phyloP scores from a whole-genome alignment of 371 early-diverging fungal species.

The Rhizomucor miehei region DNA sequence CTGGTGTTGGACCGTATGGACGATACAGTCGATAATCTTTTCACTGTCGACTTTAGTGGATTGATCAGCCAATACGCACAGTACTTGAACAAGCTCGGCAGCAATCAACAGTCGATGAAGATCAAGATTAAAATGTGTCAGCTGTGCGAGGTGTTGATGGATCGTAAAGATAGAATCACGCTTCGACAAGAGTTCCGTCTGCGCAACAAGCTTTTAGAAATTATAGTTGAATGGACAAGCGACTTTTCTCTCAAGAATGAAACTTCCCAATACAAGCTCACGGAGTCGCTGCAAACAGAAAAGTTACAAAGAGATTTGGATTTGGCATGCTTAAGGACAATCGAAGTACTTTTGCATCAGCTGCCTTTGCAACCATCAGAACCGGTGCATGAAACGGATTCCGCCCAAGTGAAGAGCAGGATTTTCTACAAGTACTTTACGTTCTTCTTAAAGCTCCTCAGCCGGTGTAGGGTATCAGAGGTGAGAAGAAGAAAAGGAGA shows the following conservation, averaged over 20 bases:
- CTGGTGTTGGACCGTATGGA: conserved; percentile 81
- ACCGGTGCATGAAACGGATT: conserved; percentile 59
- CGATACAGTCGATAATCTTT: conserved; percentile 61
- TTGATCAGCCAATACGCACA: conserved; percentile 75
- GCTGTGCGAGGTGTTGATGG: conserved; percentile 78
- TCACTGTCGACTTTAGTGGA: conserved; percentile 79
- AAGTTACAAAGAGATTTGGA: conserved; percentile 82
- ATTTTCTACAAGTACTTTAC: conserved; percentile 86
- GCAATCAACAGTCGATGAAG: conserved; percentile 60
- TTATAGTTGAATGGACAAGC: conserved; percentile 85
- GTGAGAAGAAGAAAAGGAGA: conserved; percentile 12
- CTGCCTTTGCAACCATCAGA: conserved; percentile 83
- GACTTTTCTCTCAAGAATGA: conserved; percentile 63
- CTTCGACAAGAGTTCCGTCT: conserved; percentile 85
- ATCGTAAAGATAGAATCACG: conserved; percentile 75
- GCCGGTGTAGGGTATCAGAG: conserved; percentile 75
- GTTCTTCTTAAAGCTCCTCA: conserved; percentile 85
- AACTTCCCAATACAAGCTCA: conserved; percentile 25
- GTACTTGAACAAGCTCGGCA: conserved; percentile 76
- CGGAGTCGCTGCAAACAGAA: conserved; percentile 42
- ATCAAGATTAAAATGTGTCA: conserved; percentile 88
- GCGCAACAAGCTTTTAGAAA: conserved; percentile 80
- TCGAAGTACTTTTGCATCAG: conserved; percentile 76
- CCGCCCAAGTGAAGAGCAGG: conserved; percentile 68
- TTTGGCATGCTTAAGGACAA: conserved; percentile 78